These are phyloP conservation scores for Barnettozyma hawaiiensis DNA, from an alignment of 1,139 yeast genomes.

Conservation along the genomic window DNA sequence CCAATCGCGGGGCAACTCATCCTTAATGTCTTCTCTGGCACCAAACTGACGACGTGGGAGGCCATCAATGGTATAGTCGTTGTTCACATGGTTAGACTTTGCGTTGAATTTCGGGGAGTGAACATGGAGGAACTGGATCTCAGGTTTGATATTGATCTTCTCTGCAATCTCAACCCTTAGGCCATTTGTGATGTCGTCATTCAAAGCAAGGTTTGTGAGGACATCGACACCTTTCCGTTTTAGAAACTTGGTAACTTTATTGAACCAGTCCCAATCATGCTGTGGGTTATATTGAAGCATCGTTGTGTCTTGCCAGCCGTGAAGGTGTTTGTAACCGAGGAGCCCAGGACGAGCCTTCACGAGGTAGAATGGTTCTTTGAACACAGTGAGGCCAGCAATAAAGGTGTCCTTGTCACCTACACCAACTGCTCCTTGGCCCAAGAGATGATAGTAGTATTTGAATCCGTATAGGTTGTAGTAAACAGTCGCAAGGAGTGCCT, in stretches of 20 bases:
- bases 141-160: constrained; percentile 28
- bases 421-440: constrained; percentile 56
- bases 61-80: constrained; percentile 37
- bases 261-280: constrained; percentile 32
- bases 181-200: constrained; percentile 19
- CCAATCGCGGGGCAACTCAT: constrained; percentile 42
- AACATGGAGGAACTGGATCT: constrained; percentile 49
- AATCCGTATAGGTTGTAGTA: constrained; percentile 56
- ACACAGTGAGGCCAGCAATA: constrained; percentile 52
- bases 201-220: constrained; percentile 20
- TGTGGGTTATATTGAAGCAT: constrained; percentile 40
- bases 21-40: constrained; percentile 40
- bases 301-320: constrained; percentile 36
- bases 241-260: constrained; percentile 18
- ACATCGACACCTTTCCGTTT: constrained; percentile 20
- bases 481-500: constrained; percentile 44
- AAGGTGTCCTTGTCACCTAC: constrained; percentile 64
- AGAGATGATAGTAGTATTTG: constrained; percentile 44
- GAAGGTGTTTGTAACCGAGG: constrained; percentile 40
- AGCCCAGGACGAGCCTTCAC: constrained; percentile 33
- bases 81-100: constrained; percentile 36
- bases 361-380: constrained; percentile 47
- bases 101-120: constrained; percentile 56
- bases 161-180: constrained; percentile 25
- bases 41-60: constrained; percentile 46